Percentiles rank a stretch among this genome's conserved stretches.
Evolutionary conservation across 129 eudicot species (phyloP).

Genomic region (Centaurea solstitialis): DNA sequence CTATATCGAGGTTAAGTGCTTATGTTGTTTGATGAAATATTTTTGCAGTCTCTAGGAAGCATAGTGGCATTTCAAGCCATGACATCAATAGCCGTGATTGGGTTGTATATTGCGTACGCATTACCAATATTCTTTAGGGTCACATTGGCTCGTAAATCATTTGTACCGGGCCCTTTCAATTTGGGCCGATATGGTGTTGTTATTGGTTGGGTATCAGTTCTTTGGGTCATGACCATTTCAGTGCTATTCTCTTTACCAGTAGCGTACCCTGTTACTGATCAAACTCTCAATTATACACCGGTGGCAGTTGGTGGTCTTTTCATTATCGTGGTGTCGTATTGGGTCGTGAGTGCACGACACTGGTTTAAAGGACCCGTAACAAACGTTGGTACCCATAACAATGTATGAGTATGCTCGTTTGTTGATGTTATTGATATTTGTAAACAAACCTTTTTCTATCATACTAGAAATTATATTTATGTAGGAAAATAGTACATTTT

Average conservation of each 20-base stretch:
- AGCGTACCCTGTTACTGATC: slow-evolving; percentile 68
- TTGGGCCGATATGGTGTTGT: slow-evolving; percentile 70
- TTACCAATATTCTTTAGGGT: slow-evolving; percentile 89
- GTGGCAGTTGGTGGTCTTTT: slow-evolving; percentile 92
- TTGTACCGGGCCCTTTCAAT: slow-evolving; percentile 81
- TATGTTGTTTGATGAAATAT: background rate
- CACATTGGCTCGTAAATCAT: slow-evolving; percentile 86
- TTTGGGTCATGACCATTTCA: slow-evolving; percentile 81
- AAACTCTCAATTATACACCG: slow-evolving; percentile 91
- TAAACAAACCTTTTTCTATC: slow-evolving; percentile 5
- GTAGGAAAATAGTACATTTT: background rate
- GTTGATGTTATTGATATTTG: slow-evolving; percentile 4
- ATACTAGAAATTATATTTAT: slow-evolving; percentile 5
- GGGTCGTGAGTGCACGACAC: slow-evolving; percentile 74
- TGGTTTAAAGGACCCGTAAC: slow-evolving; percentile 97
- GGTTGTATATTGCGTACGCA: slow-evolving; percentile 93
- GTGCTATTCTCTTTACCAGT: slow-evolving; percentile 91
- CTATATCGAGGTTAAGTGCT: background rate
- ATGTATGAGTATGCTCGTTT: slow-evolving; percentile 18
- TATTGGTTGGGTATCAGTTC: slow-evolving; percentile 86
- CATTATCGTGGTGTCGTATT: slow-evolving; percentile 54
- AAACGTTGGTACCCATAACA: slow-evolving; percentile 50
- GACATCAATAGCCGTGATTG: slow-evolving; percentile 97
- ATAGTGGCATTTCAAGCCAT: slow-evolving; percentile 96
- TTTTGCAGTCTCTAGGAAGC: slow-evolving; percentile 92